Evolutionary conservation across 306 rosid species (phyloP).

Genomic region (Hippophae gyantsensis): DNA sequence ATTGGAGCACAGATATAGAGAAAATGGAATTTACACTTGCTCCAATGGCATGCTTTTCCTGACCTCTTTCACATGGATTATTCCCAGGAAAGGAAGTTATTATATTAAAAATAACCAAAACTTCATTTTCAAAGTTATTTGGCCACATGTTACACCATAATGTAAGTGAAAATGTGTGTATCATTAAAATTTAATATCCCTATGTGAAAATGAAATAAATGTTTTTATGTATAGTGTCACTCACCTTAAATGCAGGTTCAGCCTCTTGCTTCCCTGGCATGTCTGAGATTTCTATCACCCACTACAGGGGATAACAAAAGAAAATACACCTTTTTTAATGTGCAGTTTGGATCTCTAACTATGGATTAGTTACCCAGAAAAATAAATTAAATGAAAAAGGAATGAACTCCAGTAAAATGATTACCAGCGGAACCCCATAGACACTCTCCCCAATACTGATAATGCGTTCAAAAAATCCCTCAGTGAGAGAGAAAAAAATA

Average conservation of each 20-base stretch:
- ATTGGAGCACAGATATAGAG: too few species aligned
- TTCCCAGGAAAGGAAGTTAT: too few species aligned
- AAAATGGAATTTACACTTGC: too few species aligned
- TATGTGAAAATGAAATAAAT: neutral
- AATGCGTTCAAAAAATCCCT: conserved; percentile 56
- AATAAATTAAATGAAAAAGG: neutral
- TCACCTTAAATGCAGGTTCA: conserved; percentile 94
- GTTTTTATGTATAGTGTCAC: conserved; percentile 14
- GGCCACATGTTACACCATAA: too few species aligned
- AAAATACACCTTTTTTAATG: conserved; percentile 12
- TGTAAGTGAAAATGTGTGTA: too few species aligned
- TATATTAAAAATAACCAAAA: too few species aligned
- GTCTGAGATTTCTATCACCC: conserved; percentile 97
- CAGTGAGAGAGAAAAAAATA: conserved; percentile 43
- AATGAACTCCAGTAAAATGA: conserved; percentile 22
- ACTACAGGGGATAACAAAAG: conserved; percentile 35
- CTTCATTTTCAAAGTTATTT: too few species aligned
- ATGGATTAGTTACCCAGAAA: neutral
- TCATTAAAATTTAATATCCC: too few species aligned
- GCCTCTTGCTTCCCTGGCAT: conserved; percentile 82
- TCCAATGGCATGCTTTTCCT: too few species aligned
- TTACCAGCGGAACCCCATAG: conserved; percentile 87
- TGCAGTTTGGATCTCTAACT: neutral
- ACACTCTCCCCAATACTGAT: conserved; percentile 90
- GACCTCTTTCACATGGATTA: too few species aligned